Conservation (phyloP, 164 flowering plant species). For the Berberis vulgaris region DNA sequence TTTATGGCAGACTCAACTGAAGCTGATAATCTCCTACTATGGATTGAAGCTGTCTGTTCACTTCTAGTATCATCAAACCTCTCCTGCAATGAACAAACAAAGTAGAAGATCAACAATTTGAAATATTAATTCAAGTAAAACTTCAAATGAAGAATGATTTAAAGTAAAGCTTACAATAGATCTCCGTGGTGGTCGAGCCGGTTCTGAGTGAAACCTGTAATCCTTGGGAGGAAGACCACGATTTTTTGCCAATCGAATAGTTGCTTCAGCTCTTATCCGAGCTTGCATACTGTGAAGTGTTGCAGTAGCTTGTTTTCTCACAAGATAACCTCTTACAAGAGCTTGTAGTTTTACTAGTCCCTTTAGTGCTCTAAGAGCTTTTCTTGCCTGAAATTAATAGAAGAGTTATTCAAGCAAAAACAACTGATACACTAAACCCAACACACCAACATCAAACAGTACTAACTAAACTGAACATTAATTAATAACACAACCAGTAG, state of each 20-base stretch:
- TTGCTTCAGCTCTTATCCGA: conserved; percentile 62
- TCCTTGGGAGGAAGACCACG: conserved; percentile 16
- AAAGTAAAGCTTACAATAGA: conserved; percentile 28
- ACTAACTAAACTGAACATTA: too few species aligned
- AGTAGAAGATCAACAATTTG: background rate
- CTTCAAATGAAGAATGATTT: conserved; percentile 21
- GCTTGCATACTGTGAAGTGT: conserved; percentile 78
- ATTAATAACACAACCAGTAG: too few species aligned
- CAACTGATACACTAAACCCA: too few species aligned
- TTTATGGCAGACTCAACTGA: conserved; percentile 34
- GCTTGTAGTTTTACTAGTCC: conserved; percentile 80
- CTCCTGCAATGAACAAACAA: conserved; percentile 36
- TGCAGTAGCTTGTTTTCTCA: conserved; percentile 63
- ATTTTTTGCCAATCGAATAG: conserved; percentile 36
- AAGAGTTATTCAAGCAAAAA: too few species aligned
- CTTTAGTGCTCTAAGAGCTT: conserved; percentile 69
- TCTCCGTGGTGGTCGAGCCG: conserved; percentile 22
- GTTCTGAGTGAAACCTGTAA: conserved; percentile 19
- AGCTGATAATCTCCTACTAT: conserved; percentile 62
- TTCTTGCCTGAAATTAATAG: conserved; percentile 49
- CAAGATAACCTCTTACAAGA: conserved; percentile 65
- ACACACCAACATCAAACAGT: too few species aligned
- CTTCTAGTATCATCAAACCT: conserved; percentile 58
- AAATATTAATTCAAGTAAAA: conserved; percentile 23
- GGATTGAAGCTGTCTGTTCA: conserved; percentile 40